A percentile compares a stretch with the other conserved stretches of the same genome.
These are phyloP conservation scores for Tubosaeta sp. DNA, from an alignment of 768 basidiomycete species.

Conservation along the genomic window DNA sequence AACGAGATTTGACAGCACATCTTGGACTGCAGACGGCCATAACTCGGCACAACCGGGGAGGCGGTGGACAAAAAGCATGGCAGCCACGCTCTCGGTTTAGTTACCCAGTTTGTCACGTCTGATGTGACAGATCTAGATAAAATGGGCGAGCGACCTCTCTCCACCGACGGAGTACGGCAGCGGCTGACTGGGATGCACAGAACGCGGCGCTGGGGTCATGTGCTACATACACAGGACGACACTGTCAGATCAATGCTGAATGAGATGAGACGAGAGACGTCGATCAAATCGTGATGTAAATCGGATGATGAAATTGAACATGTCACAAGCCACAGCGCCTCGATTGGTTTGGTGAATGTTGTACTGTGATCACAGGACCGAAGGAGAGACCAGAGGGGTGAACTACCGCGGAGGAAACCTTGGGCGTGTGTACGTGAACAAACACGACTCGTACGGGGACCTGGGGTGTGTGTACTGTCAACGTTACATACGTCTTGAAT, in stretches of 20 bases:
- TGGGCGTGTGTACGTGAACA: constrained; percentile 32
- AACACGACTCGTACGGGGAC: constrained; percentile 34
- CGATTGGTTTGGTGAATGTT: constrained; percentile 2
- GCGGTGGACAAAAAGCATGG: constrained; percentile 18
- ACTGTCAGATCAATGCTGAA: constrained; percentile 17
- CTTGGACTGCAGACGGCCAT: background rate
- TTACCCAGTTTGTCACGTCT: constrained; percentile 3
- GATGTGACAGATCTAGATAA: constrained; percentile 2
- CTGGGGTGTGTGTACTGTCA: constrained; percentile 33
- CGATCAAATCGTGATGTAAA: constrained; percentile 23
- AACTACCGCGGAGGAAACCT: constrained; percentile 25
- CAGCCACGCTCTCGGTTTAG: constrained; percentile 6
- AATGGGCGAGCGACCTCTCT: constrained; percentile 5
- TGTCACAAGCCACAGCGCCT: constrained; percentile 25
- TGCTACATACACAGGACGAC: constrained; percentile 17
- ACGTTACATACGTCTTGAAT: constrained; percentile 28
- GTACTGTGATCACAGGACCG: background rate
- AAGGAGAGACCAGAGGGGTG: background rate
- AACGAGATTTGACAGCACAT: constrained; percentile 14
- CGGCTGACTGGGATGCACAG: constrained; percentile 2
- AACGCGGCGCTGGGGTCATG: constrained; percentile 17
- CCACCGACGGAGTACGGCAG: constrained; percentile 5
- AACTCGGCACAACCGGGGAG: constrained; percentile 3
- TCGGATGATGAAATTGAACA: constrained; percentile 19
- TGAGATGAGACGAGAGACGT: constrained; percentile 11